A percentile compares a stretch with the other conserved stretches of the same genome.
Evolutionary conservation across 2,329 filamentous ascomycete species (phyloP).

Genomic region (Trichoderma hamatum): DNA sequence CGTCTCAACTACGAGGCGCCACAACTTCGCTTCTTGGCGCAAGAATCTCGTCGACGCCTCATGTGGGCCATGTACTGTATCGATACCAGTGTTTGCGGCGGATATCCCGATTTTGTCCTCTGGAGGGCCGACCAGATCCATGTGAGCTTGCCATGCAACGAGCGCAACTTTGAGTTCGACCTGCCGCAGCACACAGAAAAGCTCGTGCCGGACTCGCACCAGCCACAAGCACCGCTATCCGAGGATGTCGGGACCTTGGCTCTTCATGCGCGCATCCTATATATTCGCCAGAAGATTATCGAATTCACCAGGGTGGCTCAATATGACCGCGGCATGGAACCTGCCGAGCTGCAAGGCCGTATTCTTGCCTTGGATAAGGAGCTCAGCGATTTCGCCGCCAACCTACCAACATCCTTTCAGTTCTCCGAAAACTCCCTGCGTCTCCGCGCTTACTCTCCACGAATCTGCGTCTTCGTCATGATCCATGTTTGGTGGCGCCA

Average conservation of each 20-base stretch:
- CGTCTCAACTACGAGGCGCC: constrained; percentile 49
- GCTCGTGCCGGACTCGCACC: constrained; percentile 50
- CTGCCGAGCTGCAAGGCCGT: constrained; percentile 47
- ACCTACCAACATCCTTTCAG: constrained; percentile 58
- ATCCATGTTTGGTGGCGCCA: constrained; percentile 64
- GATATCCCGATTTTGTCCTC: constrained; percentile 50
- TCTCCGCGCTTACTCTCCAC: constrained; percentile 58
- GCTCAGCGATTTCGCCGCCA: constrained; percentile 55
- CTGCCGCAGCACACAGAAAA: constrained; percentile 58
- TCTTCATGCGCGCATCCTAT: constrained; percentile 59
- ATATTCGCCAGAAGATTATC: constrained; percentile 57
- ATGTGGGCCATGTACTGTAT: constrained; percentile 52
- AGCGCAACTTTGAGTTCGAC: constrained; percentile 58
- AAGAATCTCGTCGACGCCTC: constrained; percentile 48
- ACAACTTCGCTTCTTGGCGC: constrained; percentile 45
- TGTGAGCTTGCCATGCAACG: constrained; percentile 47
- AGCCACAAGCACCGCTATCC: constrained; percentile 45
- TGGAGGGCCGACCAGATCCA: constrained; percentile 48
- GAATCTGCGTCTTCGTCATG: constrained; percentile 62
- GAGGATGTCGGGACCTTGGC: constrained; percentile 60
- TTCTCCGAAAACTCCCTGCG: constrained; percentile 61
- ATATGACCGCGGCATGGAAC: constrained; percentile 44
- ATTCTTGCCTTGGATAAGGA: constrained; percentile 53
- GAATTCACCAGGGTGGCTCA: constrained; percentile 54
- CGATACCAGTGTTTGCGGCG: constrained; percentile 47